Percentiles rank a stretch among this genome's conserved stretches.
These are phyloP conservation scores for Kingdonia uniflora DNA, from an alignment of 164 flowering plant species.

Conservation along the genomic window DNA sequence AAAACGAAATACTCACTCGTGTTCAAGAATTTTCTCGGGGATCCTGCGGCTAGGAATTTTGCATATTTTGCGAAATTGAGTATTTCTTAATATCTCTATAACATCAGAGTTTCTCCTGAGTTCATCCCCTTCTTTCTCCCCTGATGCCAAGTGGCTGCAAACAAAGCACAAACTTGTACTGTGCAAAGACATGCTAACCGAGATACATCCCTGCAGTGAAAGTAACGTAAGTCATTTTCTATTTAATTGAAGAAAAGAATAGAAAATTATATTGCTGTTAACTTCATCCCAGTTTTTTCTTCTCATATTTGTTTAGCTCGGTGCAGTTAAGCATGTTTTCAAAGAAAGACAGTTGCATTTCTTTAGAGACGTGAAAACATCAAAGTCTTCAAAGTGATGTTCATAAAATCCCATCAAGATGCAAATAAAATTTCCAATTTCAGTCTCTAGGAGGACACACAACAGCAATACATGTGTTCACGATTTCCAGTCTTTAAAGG, in stretches of 20 bases:
- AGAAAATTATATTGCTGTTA: too few species aligned
- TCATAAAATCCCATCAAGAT: not conserved
- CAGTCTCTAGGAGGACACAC: not conserved
- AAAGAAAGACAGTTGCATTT: not conserved
- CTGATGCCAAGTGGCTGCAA: constrained; percentile 86
- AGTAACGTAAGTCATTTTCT: not conserved
- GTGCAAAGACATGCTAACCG: constrained; percentile 62
- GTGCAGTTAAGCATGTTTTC: not conserved
- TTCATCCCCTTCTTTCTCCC: constrained; percentile 88
- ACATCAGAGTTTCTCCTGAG: constrained; percentile 66
- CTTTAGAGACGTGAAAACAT: not conserved
- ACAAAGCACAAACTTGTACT: constrained; percentile 76
- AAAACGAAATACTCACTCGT: constrained; percentile 46
- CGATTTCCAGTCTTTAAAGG: too few species aligned
- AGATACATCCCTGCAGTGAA: constrained; percentile 64
- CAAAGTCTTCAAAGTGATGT: not conserved
- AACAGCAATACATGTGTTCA: too few species aligned
- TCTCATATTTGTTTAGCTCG: too few species aligned
- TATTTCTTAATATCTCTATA: constrained; percentile 54
- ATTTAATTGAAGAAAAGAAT: not conserved
- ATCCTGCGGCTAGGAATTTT: constrained; percentile 26
- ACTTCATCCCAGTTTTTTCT: too few species aligned
- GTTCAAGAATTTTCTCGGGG: constrained; percentile 67
- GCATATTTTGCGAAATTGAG: constrained; percentile 60
- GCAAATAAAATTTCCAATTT: not conserved